Percentiles rank a stretch among this genome's conserved stretches.
Conservation (phyloP, 257 asterid species). For the Petunia secreta region DNA sequence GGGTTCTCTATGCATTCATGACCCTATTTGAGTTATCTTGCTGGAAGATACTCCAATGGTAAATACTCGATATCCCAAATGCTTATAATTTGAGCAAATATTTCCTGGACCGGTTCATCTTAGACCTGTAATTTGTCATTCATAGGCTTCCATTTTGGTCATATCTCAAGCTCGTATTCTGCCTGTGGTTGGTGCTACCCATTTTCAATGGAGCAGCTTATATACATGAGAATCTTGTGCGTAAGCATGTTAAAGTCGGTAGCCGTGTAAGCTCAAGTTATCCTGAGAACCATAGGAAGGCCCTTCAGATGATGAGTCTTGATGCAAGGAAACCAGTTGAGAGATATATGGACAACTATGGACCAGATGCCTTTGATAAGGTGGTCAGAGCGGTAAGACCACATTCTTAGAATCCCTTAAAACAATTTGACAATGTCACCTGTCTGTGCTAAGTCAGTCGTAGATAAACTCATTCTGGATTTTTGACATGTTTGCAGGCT, state of each 20-base stretch:
- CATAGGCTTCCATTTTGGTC: constrained; percentile 86
- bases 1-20: constrained; percentile 76
- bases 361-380: constrained; percentile 73
- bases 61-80: not conserved
- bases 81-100: not conserved
- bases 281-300: constrained; percentile 59
- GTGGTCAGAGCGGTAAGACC: constrained; percentile 67
- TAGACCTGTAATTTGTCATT: not conserved
- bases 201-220: constrained; percentile 50
- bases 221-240: constrained; percentile 63
- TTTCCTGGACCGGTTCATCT: not conserved
- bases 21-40: constrained; percentile 74
- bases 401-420: not conserved
- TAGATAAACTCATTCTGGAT: not conserved
- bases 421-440: not conserved
- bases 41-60: constrained; percentile 89
- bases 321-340: constrained; percentile 81
- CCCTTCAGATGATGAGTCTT: constrained; percentile 82
- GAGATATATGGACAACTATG: constrained; percentile 62
- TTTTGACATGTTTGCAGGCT: constrained; percentile 56
- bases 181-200: constrained; percentile 50
- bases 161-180: constrained; percentile 63
- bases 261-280: constrained; percentile 50
- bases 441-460: not conserved
- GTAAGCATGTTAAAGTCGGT: constrained; percentile 64